These are phyloP conservation scores for Pyricularia sp. DNA, from an alignment of 2,329 filamentous ascomycete species.

Conservation along the genomic window DNA sequence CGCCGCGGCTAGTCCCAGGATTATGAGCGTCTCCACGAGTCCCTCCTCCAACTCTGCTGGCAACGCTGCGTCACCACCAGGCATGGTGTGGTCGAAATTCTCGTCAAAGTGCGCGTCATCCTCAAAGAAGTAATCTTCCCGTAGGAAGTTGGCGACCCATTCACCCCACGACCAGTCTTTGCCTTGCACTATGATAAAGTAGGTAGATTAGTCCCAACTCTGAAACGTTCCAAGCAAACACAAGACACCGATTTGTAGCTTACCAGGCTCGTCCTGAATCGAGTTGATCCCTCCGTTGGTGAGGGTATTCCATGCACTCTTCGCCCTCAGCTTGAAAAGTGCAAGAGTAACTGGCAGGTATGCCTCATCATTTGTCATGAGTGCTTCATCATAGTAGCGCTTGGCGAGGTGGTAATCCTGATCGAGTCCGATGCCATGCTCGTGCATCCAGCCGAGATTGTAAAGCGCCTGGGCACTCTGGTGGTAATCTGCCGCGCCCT, in stretches of 20 bases:
- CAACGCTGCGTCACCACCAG: conserved; percentile 50
- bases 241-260: conserved; percentile 18
- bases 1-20: conserved; percentile 66
- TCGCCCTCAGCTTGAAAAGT: conserved; percentile 70
- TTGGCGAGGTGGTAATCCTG: conserved; percentile 98
- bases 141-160: conserved; percentile 80
- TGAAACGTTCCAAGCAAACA: neutral
- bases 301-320: conserved; percentile 91
- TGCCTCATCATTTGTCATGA: conserved; percentile 86
- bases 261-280: conserved; percentile 82
- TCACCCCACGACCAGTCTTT: conserved; percentile 73
- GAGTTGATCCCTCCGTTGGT: conserved; percentile 87
- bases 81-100: conserved; percentile 44
- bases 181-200: conserved; percentile 44
- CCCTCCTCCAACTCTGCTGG: conserved; percentile 63
- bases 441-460: conserved; percentile 99
- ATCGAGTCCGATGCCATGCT: conserved; percentile 84
- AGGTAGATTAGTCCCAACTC: conserved; percentile 12
- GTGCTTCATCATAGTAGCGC: conserved; percentile 85
- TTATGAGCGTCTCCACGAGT: conserved; percentile 70
- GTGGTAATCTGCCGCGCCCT: conserved; percentile 81
- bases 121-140: conserved; percentile 57
- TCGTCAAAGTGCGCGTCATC: conserved; percentile 51
- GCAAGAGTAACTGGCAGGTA: conserved; percentile 89
- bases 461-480: conserved; percentile 92